These are phyloP conservation scores for Lactarius evosmus DNA, from an alignment of 768 basidiomycete species.

Conservation along the genomic window DNA sequence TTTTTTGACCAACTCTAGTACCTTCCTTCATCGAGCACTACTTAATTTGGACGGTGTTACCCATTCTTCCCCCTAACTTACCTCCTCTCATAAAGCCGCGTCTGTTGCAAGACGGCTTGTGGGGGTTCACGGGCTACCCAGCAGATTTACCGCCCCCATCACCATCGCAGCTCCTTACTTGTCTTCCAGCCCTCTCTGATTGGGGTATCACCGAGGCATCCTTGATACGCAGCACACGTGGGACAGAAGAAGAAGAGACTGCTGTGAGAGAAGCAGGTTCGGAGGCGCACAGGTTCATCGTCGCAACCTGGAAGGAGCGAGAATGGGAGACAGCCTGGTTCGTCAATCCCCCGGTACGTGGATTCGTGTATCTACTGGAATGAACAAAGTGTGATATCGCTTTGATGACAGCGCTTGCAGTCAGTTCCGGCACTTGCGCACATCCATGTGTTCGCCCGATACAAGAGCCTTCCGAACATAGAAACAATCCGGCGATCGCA, in stretches of 20 bases:
- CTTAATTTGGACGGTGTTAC: slow-evolving; percentile 73
- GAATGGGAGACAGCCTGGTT: slow-evolving; percentile 95
- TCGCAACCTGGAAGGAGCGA: slow-evolving; percentile 59
- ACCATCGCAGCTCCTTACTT: slow-evolving; percentile 55
- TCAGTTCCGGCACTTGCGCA: slow-evolving; percentile 80
- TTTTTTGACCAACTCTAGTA: slow-evolving; percentile 38
- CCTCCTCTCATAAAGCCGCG: slow-evolving; percentile 50
- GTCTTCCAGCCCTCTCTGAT: slow-evolving; percentile 60
- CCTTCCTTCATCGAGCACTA: slow-evolving; percentile 71
- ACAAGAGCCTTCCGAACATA: slow-evolving; percentile 36
- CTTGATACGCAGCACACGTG: slow-evolving; percentile 50
- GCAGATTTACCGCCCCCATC: slow-evolving; percentile 48
- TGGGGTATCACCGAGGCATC: slow-evolving; percentile 68
- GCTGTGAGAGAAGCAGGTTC: slow-evolving; percentile 49
- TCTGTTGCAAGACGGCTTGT: slow-evolving; percentile 71
- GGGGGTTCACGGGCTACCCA: slow-evolving; percentile 70
- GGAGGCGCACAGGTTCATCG: slow-evolving; percentile 63
- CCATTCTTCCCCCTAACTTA: slow-evolving; percentile 61
- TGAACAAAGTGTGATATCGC: neutral
- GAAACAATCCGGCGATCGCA: neutral
- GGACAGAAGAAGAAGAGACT: slow-evolving; percentile 51
- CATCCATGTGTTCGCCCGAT: slow-evolving; percentile 80
- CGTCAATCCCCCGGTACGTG: slow-evolving; percentile 78
- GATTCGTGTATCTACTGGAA: slow-evolving; percentile 3
- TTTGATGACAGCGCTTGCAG: slow-evolving; percentile 58